These are phyloP conservation scores for Globisporangium okanoganense DNA, from an alignment of 352 stramenopile species.

Conservation along the genomic window DNA sequence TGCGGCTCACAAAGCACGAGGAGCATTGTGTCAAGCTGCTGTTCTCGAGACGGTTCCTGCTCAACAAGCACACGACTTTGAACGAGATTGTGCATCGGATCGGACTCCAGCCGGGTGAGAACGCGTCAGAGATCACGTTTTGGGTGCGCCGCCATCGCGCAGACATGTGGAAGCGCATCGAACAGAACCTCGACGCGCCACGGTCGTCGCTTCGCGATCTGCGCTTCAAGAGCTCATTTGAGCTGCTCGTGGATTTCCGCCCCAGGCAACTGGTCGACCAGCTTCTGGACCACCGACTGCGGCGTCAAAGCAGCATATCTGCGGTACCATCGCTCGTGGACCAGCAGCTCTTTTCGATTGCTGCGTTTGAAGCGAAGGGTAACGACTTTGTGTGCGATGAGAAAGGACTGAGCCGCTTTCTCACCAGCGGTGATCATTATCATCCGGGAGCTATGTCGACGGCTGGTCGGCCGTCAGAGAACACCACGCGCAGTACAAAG, in stretches of 20 bases:
- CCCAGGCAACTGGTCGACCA: conserved; percentile 28
- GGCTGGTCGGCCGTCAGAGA: conserved; percentile 8
- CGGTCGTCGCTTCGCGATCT: conserved; percentile 36
- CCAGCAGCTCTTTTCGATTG: conserved; percentile 27
- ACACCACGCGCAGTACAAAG: conserved; percentile 16
- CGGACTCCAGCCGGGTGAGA: conserved; percentile 47
- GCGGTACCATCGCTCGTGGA: conserved; percentile 11
- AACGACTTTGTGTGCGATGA: conserved; percentile 58
- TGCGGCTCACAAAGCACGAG: conserved; percentile 58
- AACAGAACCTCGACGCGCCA: conserved; percentile 44
- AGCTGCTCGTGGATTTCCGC: conserved; percentile 71
- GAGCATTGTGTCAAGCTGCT: conserved; percentile 51
- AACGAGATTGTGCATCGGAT: conserved; percentile 57
- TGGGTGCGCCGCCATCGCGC: conserved; percentile 58
- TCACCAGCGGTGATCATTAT: conserved; percentile 28
- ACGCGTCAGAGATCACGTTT: conserved; percentile 49
- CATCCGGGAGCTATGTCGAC: background rate
- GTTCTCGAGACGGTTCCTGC: conserved; percentile 44
- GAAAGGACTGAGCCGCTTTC: conserved; percentile 33
- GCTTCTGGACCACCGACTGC: conserved; percentile 20
- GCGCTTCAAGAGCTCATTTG: conserved; percentile 41
- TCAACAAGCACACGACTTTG: conserved; percentile 35
- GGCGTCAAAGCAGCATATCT: conserved; percentile 19
- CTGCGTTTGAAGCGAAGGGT: conserved; percentile 47
- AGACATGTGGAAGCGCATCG: conserved; percentile 54